Conservation (phyloP, 176 grass and related monocot species). For the Alloteropsis semialata region DNA sequence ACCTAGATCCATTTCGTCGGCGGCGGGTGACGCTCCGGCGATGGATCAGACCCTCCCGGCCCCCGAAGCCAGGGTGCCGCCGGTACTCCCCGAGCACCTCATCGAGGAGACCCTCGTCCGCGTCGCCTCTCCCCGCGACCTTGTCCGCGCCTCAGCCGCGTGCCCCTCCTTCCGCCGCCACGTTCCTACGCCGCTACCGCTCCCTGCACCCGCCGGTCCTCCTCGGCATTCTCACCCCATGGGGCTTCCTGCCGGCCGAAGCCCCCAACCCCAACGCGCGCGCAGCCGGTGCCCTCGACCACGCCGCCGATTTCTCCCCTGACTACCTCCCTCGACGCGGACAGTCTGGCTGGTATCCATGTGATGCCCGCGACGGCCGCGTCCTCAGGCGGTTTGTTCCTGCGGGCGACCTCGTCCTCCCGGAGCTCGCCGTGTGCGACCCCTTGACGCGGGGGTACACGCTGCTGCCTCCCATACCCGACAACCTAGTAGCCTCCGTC, state of each 20-base stretch:
- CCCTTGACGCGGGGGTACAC: neutral
- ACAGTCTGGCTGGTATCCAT: too few species aligned
- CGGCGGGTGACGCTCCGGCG: too few species aligned
- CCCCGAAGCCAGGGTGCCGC: neutral
- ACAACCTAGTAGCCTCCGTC: neutral
- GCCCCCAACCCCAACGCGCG: too few species aligned
- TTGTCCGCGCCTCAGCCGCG: neutral
- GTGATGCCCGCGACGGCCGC: too few species aligned
- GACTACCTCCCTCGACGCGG: too few species aligned
- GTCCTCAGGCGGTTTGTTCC: too few species aligned
- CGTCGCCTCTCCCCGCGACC: neutral
- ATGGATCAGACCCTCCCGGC: neutral
- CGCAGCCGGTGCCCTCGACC: too few species aligned
- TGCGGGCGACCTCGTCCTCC: too few species aligned
- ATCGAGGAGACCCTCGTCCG: neutral
- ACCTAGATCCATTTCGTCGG: too few species aligned
- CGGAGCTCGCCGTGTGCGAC: neutral
- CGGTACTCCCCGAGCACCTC: neutral
- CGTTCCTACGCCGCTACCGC: slow-evolving; percentile 2
- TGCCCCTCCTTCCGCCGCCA: too few species aligned
- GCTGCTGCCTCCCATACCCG: neutral
- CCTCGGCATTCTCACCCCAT: neutral
- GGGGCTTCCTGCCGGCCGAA: too few species aligned
- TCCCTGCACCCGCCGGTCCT: neutral
- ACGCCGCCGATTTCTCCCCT: too few species aligned